Evolutionary conservation across 2,329 filamentous ascomycete species (phyloP).

Genomic region (Fusarium aywerte): DNA sequence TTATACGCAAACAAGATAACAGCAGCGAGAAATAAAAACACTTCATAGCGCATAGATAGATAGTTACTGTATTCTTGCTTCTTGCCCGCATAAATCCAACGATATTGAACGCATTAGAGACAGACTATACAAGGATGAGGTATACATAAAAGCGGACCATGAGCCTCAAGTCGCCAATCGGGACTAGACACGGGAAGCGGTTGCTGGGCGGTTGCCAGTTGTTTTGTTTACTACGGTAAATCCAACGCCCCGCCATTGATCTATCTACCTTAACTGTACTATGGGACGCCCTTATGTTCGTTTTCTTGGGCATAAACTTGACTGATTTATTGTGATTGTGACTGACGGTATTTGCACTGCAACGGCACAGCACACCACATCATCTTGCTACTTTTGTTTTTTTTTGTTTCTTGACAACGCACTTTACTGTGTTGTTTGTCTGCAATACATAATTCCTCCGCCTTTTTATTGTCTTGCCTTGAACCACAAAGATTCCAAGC

Average conservation of each 20-base stretch:
- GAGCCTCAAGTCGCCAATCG: conserved; percentile 39
- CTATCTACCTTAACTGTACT: conserved; percentile 11
- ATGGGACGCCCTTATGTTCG: conserved; percentile 18
- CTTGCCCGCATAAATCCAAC: conserved; percentile 15
- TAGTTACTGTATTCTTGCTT: conserved; percentile 10
- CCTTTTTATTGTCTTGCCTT: conserved; percentile 39
- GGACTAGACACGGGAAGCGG: conserved; percentile 26
- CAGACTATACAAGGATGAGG: conserved; percentile 34
- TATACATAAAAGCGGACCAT: conserved; percentile 28
- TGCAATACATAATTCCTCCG: conserved; percentile 5
- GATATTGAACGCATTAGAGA: conserved; percentile 29
- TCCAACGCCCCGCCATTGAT: conserved; percentile 41
- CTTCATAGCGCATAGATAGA: conserved; percentile 14
- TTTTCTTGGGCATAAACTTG: conserved; percentile 39
- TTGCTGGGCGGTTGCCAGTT: conserved; percentile 50
- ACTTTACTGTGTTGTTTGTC: conserved; percentile 28
- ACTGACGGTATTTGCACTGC: conserved; percentile 38
- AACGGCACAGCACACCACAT: conserved; percentile 4
- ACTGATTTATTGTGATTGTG: conserved; percentile 37
- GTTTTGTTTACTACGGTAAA: conserved; percentile 51
- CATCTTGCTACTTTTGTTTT: conserved; percentile 12
- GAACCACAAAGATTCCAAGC: conserved; percentile 26
- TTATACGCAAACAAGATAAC: not conserved
- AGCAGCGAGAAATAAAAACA: not conserved
- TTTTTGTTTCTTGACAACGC: conserved; percentile 22